A percentile compares a stretch with the other conserved stretches of the same genome.
phyloP scores from a whole-genome alignment of 371 early-diverging fungal genomes.

The Phascolomyces articulosus region DNA sequence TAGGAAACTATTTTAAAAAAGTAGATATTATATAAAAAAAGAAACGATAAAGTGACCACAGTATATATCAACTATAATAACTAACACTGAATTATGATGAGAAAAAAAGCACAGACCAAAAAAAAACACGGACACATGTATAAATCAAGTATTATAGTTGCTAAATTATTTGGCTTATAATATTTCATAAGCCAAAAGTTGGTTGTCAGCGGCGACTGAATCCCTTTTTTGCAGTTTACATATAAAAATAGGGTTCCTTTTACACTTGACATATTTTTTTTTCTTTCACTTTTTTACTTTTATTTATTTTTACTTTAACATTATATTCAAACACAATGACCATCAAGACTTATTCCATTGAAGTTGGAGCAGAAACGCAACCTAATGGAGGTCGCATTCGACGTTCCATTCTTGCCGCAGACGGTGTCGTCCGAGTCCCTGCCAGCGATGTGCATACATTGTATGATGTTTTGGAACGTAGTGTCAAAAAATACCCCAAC shows the following conservation, averaged over 20 bases:
- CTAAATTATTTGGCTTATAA: too few species aligned
- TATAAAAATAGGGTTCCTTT: too few species aligned
- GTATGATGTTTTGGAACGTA: constrained; percentile 69
- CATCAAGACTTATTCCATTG: constrained; percentile 17
- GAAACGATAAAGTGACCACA: too few species aligned
- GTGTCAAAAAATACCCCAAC: constrained; percentile 49
- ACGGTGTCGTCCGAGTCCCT: constrained; percentile 54
- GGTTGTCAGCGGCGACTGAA: constrained; percentile 16
- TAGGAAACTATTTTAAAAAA: too few species aligned
- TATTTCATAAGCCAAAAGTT: too few species aligned
- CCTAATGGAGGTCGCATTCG: constrained; percentile 48
- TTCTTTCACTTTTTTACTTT: background rate
- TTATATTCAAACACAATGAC: constrained; percentile 11
- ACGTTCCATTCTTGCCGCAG: constrained; percentile 49
- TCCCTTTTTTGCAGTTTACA: background rate
- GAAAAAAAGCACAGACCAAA: constrained; percentile 7
- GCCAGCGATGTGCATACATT: constrained; percentile 65
- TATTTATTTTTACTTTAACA: background rate
- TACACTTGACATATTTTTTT: too few species aligned
- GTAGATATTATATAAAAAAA: too few species aligned
- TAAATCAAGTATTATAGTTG: too few species aligned
- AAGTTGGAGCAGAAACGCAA: constrained; percentile 23
- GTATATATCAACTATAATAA: too few species aligned
- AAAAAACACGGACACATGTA: background rate
- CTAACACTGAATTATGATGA: too few species aligned